These are phyloP conservation scores for Barbarea vulgaris DNA, from an alignment of 345 rosid genomes.

Conservation along the genomic window DNA sequence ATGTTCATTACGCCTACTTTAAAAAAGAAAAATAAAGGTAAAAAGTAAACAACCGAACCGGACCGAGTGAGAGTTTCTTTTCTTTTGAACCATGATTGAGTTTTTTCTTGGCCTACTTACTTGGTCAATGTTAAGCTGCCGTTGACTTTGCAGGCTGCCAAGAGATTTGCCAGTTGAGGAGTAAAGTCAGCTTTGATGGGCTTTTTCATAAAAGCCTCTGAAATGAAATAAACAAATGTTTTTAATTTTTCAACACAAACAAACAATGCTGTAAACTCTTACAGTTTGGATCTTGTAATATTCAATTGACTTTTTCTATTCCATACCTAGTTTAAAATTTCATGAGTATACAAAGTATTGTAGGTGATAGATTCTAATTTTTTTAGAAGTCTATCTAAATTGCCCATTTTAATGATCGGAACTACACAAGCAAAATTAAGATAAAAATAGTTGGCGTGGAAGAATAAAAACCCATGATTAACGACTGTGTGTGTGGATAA, in stretches of 20 bases:
- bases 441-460: neutral
- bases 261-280: neutral
- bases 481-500: conserved; percentile 51
- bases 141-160: neutral
- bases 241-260: neutral
- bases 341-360: neutral
- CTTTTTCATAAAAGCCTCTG: neutral
- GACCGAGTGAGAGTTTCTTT: no score
- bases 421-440: neutral
- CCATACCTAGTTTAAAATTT: neutral
- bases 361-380: neutral
- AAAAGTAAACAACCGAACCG: neutral
- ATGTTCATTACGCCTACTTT: neutral
- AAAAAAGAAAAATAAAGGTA: neutral
- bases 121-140: neutral
- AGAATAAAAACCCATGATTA: neutral
- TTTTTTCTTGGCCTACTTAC: neutral
- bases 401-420: neutral
- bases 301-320: neutral
- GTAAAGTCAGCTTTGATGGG: neutral
- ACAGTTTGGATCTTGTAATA: neutral
- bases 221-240: neutral
- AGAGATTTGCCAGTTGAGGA: neutral
- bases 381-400: neutral
- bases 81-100: no score